Base-by-base conservation (phyloP, 345 rosid genomes). In the Angophora floribunda region DNA sequence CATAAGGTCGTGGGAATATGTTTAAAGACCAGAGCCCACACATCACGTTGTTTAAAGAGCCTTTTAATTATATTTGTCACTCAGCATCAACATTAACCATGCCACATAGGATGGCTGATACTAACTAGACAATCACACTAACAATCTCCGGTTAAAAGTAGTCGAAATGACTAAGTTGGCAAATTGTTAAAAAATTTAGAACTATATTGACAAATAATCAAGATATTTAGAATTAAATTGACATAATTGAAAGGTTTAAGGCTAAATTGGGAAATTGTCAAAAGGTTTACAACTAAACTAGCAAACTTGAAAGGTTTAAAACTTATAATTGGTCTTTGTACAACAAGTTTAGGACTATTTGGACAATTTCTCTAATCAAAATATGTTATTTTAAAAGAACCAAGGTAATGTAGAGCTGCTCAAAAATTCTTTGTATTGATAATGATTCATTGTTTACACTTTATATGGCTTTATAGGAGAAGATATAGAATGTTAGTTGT, bases 31-130 rank as follows among this genome's bases (percentile, higher is more conserved):
- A 26, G 22, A 55, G 61, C 6, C 28, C 61, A 55, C 22, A 21
- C 61, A 55, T 55, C 61, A 55, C 2, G 1, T 0, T 55, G 61
- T 22, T 55, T 55, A 26, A 55, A 22, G 4, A 22, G 61, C 12
- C 61, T 22, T 55, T 9, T 0, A 55, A 55, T 22, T 55, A 55
- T 55, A 55, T 7, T 55, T 55, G 22, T 55, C 6, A 0, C 0
- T 55, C 0, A 1, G 12, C 28, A 2, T 2, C 0, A 0, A 55
- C 28, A 2, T 2, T 0, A 0, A 55, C 61, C 5, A 55, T 55
- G 22, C 0, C 0, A 1, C 7, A 2, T 55, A 55, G 3, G 61
- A 55, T 0, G 2, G 26, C 28, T 21, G 9, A 3, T 12, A 1
- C 22, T 55, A 28, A 55, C 12, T 55, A 55, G 13, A 55, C 1